Conservation (phyloP, 2,329 filamentous ascomycete species). For the Scedosporium minutisporum region DNA sequence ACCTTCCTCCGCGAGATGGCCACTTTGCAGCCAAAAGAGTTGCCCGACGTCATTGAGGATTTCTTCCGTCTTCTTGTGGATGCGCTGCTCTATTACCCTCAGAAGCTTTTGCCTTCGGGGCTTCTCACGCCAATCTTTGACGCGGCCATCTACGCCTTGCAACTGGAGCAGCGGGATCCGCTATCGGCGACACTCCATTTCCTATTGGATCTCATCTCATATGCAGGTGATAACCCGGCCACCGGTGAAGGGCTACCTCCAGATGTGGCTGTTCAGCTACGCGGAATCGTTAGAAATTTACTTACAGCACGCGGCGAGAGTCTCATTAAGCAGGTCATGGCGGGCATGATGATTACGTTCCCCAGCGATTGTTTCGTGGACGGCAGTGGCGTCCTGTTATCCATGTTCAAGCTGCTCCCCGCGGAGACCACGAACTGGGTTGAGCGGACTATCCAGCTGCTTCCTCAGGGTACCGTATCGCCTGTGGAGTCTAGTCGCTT, state of each 20-base stretch:
- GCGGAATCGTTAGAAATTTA: slow-evolving; percentile 62
- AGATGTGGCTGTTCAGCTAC: slow-evolving; percentile 58
- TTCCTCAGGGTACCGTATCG: slow-evolving; percentile 74
- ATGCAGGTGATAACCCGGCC: slow-evolving; percentile 67
- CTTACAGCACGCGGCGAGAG: slow-evolving; percentile 61
- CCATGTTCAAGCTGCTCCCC: slow-evolving; percentile 80
- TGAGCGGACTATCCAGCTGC: slow-evolving; percentile 68
- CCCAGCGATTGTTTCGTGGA: slow-evolving; percentile 92
- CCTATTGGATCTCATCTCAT: slow-evolving; percentile 80
- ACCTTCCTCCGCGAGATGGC: slow-evolving; percentile 85
- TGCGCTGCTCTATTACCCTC: slow-evolving; percentile 84
- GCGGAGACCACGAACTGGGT: slow-evolving; percentile 74
- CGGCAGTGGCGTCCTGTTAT: slow-evolving; percentile 82
- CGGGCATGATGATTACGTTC: slow-evolving; percentile 99
- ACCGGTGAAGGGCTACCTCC: slow-evolving; percentile 48
- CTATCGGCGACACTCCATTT: slow-evolving; percentile 89
- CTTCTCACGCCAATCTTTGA: slow-evolving; percentile 78
- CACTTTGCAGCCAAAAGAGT: slow-evolving; percentile 62
- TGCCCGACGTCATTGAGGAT: slow-evolving; percentile 83
- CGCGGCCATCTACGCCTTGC: slow-evolving; percentile 76
- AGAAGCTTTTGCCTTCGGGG: slow-evolving; percentile 68
- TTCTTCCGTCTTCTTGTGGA: slow-evolving; percentile 92
- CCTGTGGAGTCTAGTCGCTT: slow-evolving; percentile 72
- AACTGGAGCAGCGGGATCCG: slow-evolving; percentile 83
- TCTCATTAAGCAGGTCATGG: slow-evolving; percentile 80